Base-by-base conservation (phyloP, 129 eudicot species). In the Sambucus nigra region DNA sequence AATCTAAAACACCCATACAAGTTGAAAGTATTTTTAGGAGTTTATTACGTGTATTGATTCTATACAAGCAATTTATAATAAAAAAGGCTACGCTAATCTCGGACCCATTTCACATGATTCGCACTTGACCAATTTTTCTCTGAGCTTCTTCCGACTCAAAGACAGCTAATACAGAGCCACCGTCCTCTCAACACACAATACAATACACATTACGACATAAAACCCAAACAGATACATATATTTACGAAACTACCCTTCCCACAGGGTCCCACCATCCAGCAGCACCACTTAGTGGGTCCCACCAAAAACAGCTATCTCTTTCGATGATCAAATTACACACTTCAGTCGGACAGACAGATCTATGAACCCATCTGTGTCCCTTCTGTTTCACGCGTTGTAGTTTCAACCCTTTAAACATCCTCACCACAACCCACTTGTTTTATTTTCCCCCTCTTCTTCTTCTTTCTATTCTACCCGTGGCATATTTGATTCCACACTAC, bases 311-410 rank as follows among this genome's bases (percentile, higher is more conserved):
- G n/a, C n/a, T n/a, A n/a, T n/a, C 42, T 35, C 42, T 35, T 35
- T 35, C 13, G 5, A 35, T 35, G 13, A 35, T 35, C 42, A 35
- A 35, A 29, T n/a, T 29, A 29, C 13, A 35, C 13, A 7, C 8
- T 35, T 35, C 1, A 7, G 13, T 7, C 42, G 13, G 35, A 35
- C 42, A 35, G 42, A 35, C 42, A 8, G 42, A 35, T 35, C 42
- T 35, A 35, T 1, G 5, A 29, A 18, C 20, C 15, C 48, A 2
- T 76, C 81, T 57, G 63, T 65, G 80, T 80, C 86, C 74, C 95
- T 78, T 79, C 60, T 76, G 68, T 72, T 61, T 62, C 76, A 86
- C 87, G 95, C 96, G 82, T 79, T 87, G 59, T n/a, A n/a, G n/a
- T n/a, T n/a, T n/a, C n/a, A 65, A 58, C 59, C 73, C 65, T 76